phyloP scores from a whole-genome alignment of 495 filamentous ascomycete genomes.

The Paragyromitra xinjiangensis region DNA sequence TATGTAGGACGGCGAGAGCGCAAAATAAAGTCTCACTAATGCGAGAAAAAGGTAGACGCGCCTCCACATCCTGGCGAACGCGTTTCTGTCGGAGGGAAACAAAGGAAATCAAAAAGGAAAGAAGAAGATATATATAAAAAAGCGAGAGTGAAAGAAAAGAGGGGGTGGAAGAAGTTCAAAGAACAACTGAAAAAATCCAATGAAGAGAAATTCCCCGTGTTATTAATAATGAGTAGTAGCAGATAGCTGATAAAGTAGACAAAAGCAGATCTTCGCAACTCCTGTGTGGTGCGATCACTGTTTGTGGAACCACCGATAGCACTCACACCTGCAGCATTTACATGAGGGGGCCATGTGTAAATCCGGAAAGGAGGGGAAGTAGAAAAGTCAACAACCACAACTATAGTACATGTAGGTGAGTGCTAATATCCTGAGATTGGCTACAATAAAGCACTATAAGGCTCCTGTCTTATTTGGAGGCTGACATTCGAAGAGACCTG shows the following conservation, averaged over 20 bases:
- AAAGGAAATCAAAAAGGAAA: not conserved
- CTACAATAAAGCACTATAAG: constrained; percentile 14
- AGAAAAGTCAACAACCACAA: constrained; percentile 5
- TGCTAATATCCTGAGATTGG: constrained; percentile 2
- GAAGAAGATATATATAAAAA: constrained; percentile 11
- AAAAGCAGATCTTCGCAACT: constrained; percentile 17
- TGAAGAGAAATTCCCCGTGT: constrained; percentile 38
- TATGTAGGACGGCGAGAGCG: constrained; percentile 91
- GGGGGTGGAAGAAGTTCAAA: constrained; percentile 51
- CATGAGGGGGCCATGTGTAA: constrained; percentile 20
- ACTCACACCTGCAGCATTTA: constrained; percentile 1
- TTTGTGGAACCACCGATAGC: constrained; percentile 27
- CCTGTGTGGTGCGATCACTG: constrained; percentile 5
- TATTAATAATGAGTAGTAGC: constrained; percentile 22
- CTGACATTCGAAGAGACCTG: constrained; percentile 13
- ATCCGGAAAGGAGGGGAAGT: constrained; percentile 2
- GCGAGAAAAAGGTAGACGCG: constrained; percentile 85
- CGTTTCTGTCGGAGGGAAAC: constrained; percentile 27
- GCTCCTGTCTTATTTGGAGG: constrained; percentile 31
- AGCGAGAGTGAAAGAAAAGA: constrained; percentile 27
- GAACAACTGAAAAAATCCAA: constrained; percentile 34
- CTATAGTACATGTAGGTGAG: not conserved
- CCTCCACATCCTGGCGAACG: constrained; percentile 76
- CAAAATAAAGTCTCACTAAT: constrained; percentile 90
- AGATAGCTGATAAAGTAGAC: constrained; percentile 3